Percentiles rank a stretch among this genome's conserved stretches.
phyloP scores from a whole-genome alignment of 352 stramenopile genomes.

The Phytophthora cactorum region DNA sequence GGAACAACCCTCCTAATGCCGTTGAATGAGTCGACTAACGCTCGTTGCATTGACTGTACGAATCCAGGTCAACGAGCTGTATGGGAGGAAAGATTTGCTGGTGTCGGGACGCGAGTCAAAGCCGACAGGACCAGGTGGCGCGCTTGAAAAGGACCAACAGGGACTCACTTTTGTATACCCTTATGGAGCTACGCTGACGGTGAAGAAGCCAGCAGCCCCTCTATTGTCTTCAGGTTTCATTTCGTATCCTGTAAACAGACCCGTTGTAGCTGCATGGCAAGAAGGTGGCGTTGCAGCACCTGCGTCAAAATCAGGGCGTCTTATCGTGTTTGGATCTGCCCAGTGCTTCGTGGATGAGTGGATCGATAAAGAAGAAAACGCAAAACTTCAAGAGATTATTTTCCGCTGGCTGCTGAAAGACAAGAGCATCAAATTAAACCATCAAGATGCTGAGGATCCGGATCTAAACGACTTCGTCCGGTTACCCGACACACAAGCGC shows the following conservation, averaged over 20 bases:
- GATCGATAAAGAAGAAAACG: conserved; percentile 96
- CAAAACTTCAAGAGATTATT: conserved; percentile 92
- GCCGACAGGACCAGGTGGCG: conserved; percentile 41
- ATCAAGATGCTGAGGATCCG: conserved; percentile 78
- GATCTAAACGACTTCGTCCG: conserved; percentile 91
- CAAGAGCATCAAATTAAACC: conserved; percentile 67
- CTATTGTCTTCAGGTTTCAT: conserved; percentile 94
- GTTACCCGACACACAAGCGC: conserved; percentile 93
- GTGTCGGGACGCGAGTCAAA: conserved; percentile 29
- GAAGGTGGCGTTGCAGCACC: conserved; percentile 72
- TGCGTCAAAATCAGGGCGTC: conserved; percentile 52
- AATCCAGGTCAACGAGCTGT: conserved; percentile 65
- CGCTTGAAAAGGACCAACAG: conserved; percentile 83
- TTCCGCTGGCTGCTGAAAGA: conserved; percentile 94
- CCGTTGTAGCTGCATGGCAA: conserved; percentile 91
- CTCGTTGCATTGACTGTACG: not conserved
- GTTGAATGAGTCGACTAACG: not conserved
- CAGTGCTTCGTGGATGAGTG: conserved; percentile 96
- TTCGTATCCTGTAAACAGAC: conserved; percentile 96
- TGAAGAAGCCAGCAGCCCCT: conserved; percentile 89
- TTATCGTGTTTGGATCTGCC: conserved; percentile 91
- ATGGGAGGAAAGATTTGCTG: conserved; percentile 67
- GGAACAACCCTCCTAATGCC: not conserved
- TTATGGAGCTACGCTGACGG: conserved; percentile 93
- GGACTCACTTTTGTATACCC: conserved; percentile 96